phyloP scores from a whole-genome alignment of 768 basidiomycete species.

The Lactifluus hygrophoroides region DNA sequence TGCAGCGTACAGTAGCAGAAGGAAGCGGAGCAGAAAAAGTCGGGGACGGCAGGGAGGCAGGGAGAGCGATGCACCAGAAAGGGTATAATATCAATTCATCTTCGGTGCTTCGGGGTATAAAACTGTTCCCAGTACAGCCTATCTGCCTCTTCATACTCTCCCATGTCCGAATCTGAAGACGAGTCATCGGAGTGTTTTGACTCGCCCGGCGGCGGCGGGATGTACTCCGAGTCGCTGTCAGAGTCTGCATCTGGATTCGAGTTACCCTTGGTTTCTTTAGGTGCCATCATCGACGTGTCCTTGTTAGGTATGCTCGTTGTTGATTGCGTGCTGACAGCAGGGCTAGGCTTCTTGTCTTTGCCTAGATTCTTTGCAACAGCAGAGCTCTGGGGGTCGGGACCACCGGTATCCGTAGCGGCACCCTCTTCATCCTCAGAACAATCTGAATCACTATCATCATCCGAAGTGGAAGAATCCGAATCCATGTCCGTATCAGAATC shows the following conservation, averaged over 20 bases:
- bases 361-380: not conserved
- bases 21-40: too few relatives aligned
- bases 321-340: not conserved
- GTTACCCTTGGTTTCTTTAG: not conserved
- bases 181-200: not conserved
- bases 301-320: not conserved
- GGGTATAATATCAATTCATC: not conserved
- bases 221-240: not conserved
- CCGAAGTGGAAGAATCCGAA: not conserved
- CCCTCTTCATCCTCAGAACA: not conserved
- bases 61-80: not conserved
- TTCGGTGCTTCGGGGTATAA: not conserved
- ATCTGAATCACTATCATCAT: constrained; percentile 2
- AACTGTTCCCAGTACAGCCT: not conserved
- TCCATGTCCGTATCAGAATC: not conserved
- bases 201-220: not conserved
- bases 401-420: not conserved
- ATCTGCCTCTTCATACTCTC: not conserved
- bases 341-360: not conserved
- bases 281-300: not conserved
- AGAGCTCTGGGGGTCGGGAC: not conserved
- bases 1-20: not conserved
- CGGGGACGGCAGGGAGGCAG: too few relatives aligned
- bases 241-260: not conserved
- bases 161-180: not conserved